Evolutionary conservation across 2,329 filamentous ascomycete species (phyloP).

Genomic region (Pestalotiopsis sp.): DNA sequence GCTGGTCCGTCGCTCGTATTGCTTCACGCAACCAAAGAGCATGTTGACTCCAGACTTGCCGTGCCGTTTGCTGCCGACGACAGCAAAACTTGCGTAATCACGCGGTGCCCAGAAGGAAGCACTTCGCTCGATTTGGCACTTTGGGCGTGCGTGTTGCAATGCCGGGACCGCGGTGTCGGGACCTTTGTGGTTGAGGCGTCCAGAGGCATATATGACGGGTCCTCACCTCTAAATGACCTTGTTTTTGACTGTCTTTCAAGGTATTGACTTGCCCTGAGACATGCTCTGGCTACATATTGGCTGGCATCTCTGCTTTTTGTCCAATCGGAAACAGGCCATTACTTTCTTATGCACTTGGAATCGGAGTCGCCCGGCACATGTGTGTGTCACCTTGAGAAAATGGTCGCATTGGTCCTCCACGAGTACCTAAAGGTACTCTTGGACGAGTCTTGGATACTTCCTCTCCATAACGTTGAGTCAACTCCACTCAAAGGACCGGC

Average conservation of each 20-base stretch:
- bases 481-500: background rate
- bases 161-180: constrained; percentile 2
- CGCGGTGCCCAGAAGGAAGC: background rate
- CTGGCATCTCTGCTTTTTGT: background rate
- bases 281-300: background rate
- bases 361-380: background rate
- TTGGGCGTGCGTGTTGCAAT: background rate
- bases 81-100: background rate
- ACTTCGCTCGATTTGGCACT: constrained; percentile 4
- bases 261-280: background rate
- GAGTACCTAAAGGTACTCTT: background rate
- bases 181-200: background rate
- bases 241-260: background rate
- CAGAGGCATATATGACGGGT: background rate
- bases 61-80: background rate
- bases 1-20: background rate
- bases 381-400: background rate
- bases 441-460: background rate
- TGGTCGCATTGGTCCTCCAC: no score
- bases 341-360: background rate
- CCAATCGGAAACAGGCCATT: background rate
- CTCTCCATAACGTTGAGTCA: background rate
- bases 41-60: background rate
- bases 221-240: background rate
- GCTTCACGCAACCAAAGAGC: background rate